Evolutionary conservation across 108 stramenopile species (phyloP), one percentile per base, ranked within the genome.

Genomic region (Fistulifera pelliculosa): DNA sequence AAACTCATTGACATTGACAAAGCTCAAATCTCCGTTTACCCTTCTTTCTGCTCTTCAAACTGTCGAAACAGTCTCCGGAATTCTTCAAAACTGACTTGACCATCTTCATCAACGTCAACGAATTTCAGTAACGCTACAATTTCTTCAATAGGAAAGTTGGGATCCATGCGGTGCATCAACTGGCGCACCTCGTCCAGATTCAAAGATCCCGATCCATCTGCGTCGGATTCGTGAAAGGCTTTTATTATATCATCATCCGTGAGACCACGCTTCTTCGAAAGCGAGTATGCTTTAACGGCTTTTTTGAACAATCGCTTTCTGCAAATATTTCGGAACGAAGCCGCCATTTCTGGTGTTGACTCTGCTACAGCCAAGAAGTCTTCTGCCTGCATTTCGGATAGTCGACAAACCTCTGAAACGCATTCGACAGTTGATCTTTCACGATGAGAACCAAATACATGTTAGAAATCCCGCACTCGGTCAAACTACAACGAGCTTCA

Each of bases 331-430:
- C 70, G 51, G 10, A 84, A 62, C 11, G 76, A 53, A 1, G 58
- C 48, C 1, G 65, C 66, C 47, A 64, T 71, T 17, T 69, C 65
- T 1, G 85, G 85, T 54, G 60, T 66, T 5, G 78, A 69, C 17
- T 86, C 73, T 0, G 81, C 49, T 15, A 82, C 60, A 5, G 64
- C 73, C 54, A 77, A 60, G 42, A 86, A 86, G 47, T 81, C 85
- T 41, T 61, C 66, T 11, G 73, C 70, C 45, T 61, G 49, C 77
- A 86, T 81, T 62, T 81, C 79, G 49, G 79, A 73, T 17, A 86
- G 62, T 24, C 57, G 54, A 52, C 85, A 86, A 2, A 27, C 53
- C 16, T 77, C 70, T 1, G 78, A 65, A 2, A 54, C 60, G 50
- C 85, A 86, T 35, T 60, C 54, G n/a, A 82, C 80, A 0, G 85